Evolutionary conservation across 169 alveolate genomes (phyloP).

Genomic region (Toxoplasma gondii): DNA sequence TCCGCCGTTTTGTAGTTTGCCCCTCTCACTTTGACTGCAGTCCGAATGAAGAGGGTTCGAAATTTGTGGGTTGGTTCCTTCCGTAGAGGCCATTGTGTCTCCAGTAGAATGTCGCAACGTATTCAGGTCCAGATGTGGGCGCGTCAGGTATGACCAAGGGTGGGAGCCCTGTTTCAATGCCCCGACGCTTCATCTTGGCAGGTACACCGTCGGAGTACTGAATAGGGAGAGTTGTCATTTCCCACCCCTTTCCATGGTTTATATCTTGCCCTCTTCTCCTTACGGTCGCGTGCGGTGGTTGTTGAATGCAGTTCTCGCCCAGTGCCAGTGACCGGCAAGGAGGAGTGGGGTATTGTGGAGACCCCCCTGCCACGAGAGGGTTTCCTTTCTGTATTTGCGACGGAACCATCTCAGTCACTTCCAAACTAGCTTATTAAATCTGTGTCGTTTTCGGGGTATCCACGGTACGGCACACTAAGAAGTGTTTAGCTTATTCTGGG

Average conservation of each 20-base stretch:
- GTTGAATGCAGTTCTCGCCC: neutral
- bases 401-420: neutral
- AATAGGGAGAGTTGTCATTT: neutral
- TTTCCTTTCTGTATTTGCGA: neutral
- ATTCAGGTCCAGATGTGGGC: constrained; percentile 13
- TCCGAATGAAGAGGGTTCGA: neutral
- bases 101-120: neutral
- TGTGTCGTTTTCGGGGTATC: no score
- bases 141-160: neutral
- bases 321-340: neutral
- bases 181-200: neutral
- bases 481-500: no score
- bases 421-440: no score
- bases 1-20: no score
- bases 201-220: neutral
- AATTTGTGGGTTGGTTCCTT: neutral
- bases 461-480: no score
- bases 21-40: neutral
- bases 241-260: neutral
- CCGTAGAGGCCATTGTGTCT: neutral
- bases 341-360: neutral
- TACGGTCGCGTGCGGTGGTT: neutral
- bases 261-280: neutral
- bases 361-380: neutral
- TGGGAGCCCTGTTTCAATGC: neutral